Evolutionary conservation across 1,284 basidiomycete species (phyloP), one percentile per base, ranked within the genome.

Genomic region (Erythrobasidium hasegawianum): DNA sequence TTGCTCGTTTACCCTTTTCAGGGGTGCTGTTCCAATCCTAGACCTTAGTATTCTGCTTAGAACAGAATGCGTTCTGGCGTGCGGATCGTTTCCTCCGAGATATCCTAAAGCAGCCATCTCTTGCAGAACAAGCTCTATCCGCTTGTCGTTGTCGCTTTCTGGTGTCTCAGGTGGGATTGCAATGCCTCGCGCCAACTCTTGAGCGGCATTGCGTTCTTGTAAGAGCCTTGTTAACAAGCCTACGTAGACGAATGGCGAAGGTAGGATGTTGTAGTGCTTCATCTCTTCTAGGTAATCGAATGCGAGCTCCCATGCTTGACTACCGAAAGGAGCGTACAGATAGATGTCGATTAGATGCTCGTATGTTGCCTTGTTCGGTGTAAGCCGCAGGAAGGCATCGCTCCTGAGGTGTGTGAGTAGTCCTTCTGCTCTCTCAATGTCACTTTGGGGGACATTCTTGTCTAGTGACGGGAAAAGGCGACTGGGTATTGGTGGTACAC

Each of bases 251-350:
- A 49, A 55, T 24, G 62, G 13, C 8, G 55, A 52, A 2, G 62
- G 62, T 20, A 65, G 16, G 18, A 50, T 50, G n/a, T 65, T 53
- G 38, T 43, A 65, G 33, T 65, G 62, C 38, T 65, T 65, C 62
- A 65, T 65, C 33, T 65, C 62, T 20, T 65, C 62, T 11, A 65
- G 47, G 40, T 65, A 65, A 26, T 65, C 62, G 38, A 65, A 65
- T 18, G 62, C 62, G 16, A 39, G 55, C 27, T 58, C 45, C 43
- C 43, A 47, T 24, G 38, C 29, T 14, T 24, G 40, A 24, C 43
- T 18, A 14, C 55, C 45, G 22, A 27, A 22, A 24, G 20, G n/a
- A 29, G 41, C 27, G 55, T 57, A 43, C 24, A 65, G 27, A 22
- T 50, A 65, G 5, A 65, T 26, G 16, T 41, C 27, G 29, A 65